Percentiles rank a stretch among this genome's conserved stretches.
These are phyloP conservation scores for Talaromyces atroroseus DNA, from an alignment of 2,329 filamentous ascomycete genomes.

Conservation along the genomic window DNA sequence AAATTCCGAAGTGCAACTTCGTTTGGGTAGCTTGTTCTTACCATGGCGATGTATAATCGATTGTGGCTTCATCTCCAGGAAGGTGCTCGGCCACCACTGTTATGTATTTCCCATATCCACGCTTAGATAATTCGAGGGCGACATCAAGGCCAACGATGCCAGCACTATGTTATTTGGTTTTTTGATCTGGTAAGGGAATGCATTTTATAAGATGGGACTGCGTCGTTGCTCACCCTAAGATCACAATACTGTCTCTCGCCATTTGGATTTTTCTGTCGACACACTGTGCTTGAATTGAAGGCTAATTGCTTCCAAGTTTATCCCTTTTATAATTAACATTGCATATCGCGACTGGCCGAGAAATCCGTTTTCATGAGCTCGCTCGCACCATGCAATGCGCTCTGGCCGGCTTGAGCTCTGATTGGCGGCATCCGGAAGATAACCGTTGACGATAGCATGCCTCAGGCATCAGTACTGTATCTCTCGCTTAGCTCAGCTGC, in stretches of 20 bases:
- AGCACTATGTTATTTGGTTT: not conserved
- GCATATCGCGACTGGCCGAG: not conserved
- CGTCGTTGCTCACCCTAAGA: slow-evolving; percentile 5
- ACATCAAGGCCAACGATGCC: slow-evolving; percentile 9
- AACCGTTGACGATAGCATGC: not conserved
- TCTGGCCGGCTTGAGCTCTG: not conserved
- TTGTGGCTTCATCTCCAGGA: slow-evolving; percentile 34
- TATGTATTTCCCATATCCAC: slow-evolving; percentile 13
- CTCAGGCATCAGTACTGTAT: too few species aligned
- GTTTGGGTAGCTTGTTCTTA: not conserved
- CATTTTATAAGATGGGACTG: not conserved
- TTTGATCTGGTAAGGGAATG: not conserved
- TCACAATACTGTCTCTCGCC: slow-evolving; percentile 15
- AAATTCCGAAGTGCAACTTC: not conserved
- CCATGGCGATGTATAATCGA: slow-evolving; percentile 42
- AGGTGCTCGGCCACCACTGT: slow-evolving; percentile 40
- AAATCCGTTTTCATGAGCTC: not conserved
- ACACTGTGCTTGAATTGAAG: not conserved
- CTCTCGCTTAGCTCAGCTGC: too few species aligned
- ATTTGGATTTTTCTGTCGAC: not conserved
- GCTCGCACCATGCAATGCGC: not conserved
- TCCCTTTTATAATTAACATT: not conserved
- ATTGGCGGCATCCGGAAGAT: slow-evolving; percentile 9
- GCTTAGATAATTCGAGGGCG: slow-evolving; percentile 8
- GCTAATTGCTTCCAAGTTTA: not conserved